Percentiles rank a stretch among this genome's conserved stretches.
phyloP scores from a whole-genome alignment of 495 filamentous ascomycete species.

The Hypomontagnella submonticulosa region DNA sequence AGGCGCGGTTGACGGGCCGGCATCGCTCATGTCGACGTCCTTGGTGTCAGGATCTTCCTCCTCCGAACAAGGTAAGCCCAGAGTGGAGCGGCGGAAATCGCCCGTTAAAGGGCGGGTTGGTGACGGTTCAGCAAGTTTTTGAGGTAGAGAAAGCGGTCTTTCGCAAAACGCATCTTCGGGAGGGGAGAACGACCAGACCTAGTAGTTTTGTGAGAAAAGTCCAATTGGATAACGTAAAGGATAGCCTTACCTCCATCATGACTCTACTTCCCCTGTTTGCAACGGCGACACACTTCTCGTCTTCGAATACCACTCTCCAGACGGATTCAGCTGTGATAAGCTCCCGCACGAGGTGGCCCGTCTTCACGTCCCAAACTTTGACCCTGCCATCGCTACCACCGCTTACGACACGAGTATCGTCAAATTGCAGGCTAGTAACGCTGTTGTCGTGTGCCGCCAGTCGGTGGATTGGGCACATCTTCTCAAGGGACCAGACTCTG shows the following conservation, averaged over 20 bases:
- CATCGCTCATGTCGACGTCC: slow-evolving; percentile 62
- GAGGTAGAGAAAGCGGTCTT: slow-evolving; percentile 50
- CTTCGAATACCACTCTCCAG: slow-evolving; percentile 97
- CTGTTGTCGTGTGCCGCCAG: slow-evolving; percentile 98
- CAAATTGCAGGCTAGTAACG: slow-evolving; percentile 96
- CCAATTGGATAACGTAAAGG: slow-evolving; percentile 14
- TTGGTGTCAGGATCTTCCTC: slow-evolving; percentile 45
- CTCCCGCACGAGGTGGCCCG: slow-evolving; percentile 89
- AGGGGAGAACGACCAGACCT: slow-evolving; percentile 94
- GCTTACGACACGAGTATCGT: slow-evolving; percentile 91
- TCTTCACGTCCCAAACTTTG: slow-evolving; percentile 96
- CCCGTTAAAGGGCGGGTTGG: slow-evolving; percentile 56
- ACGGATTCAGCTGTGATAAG: slow-evolving; percentile 91
- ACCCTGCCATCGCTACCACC: slow-evolving; percentile 96
- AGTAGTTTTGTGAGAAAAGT: slow-evolving; percentile 29
- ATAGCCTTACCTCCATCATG: slow-evolving; percentile 87
- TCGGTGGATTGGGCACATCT: slow-evolving; percentile 89
- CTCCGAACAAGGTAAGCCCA: slow-evolving; percentile 30
- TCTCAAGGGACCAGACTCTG: slow-evolving; percentile 91
- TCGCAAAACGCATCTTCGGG: slow-evolving; percentile 74
- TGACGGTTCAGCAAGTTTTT: slow-evolving; percentile 50
- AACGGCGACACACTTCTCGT: slow-evolving; percentile 97
- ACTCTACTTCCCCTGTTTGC: slow-evolving; percentile 83
- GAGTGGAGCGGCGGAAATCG: slow-evolving; percentile 42
- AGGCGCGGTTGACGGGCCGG: slow-evolving; percentile 57